Evolutionary conservation across 2,329 filamentous ascomycete species (phyloP), one percentile per base, ranked within the genome.

Genomic region (Fusarium algeriense): DNA sequence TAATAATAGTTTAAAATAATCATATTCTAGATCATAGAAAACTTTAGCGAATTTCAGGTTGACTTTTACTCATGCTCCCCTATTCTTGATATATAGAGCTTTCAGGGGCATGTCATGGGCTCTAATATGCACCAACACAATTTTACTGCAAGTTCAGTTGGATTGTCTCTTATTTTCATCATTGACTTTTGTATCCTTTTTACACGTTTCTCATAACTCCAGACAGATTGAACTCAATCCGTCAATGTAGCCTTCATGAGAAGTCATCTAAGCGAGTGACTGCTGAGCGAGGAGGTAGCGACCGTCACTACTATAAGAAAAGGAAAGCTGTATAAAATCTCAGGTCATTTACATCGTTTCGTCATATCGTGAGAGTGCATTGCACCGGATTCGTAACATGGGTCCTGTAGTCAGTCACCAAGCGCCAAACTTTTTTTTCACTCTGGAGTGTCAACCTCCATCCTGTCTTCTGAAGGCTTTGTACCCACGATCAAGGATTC

Each of bases 261-360:
- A 64, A 45, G 38, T 52, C 43, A 64, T 67, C 56, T 70, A 63
- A 75, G 73, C 68, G 71, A 74, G 67, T 70, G 73, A 76, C 60
- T 54, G 30, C 60, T 54, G 34, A 67, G 53, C 64, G 58, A 71
- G 57, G 58, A 71, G 57, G 60, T 67, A 73, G 60, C 64, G 67
- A 73, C 55, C 43, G 64, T 65, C 69, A 71, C 66, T 73, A 73
- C 56, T 65, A 50, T 58, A 57, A 55, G 30, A 30, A 60, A 69
- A 74, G 43, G 64, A 46, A 59, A 64, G 67, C 32, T 72, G 50
- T 60, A 75, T 65, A 50, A 69, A 72, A 72, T 60, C 52, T 60
- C 73, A 45, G 73, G 60, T 76, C 75, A 77, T 76, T 56, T 71
- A 74, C 72, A 64, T 76, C 75, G 72, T 76, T 69, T 76, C 71